Evolutionary conservation across 176 grass and related monocot genomes (phyloP), one percentile per base, ranked within the genome.

Genomic region (Aegilops tauschii): DNA sequence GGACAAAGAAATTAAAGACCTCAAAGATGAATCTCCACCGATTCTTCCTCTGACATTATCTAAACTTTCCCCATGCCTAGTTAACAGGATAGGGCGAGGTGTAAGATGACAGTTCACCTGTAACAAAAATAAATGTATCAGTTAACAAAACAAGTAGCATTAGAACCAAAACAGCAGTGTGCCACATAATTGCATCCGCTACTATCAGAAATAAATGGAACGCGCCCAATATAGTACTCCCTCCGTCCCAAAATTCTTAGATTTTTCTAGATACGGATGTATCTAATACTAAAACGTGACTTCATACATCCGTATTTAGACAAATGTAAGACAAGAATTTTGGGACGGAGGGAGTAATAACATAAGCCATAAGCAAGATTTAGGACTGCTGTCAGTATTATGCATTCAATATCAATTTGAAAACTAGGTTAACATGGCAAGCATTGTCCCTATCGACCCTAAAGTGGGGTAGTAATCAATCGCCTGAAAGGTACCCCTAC

Each of bases 81-180:
- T 98, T 86, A 98, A 93, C 49, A 98, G 81, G 78, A 98, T 98
- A 84, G 96, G 96, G 23, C 96, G 94, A 86, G 96, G 96, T 80
- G 96, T 94, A 13, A 98, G 88, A 94, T 98, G 96, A 83, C 93
- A 96, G 80, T 98, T 98, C 35, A 98, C 96, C 96, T 98, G 84
- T 85, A 90, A 92, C 31, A 77, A 79, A 32, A 86, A 54, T 54
- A 54, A 49, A 81, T 71, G 27, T 40, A n/a, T 73, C 56, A 83
- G 42, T 77, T 70, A 59, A 80, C 49, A 73, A 44, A 42, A 78
- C 81, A 82, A 37, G 82, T 34, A 61, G 18, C 14, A 75, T 64
- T 9, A 18, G 11, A 62, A 35, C 2, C n/a, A 76, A 59, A 83
- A 40, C 12, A 69, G 62, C 31, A 67, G 52, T 17, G 6, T 69